Base-by-base conservation (phyloP, 2,329 filamentous ascomycete species). In the Beauveria brongniartii region DNA sequence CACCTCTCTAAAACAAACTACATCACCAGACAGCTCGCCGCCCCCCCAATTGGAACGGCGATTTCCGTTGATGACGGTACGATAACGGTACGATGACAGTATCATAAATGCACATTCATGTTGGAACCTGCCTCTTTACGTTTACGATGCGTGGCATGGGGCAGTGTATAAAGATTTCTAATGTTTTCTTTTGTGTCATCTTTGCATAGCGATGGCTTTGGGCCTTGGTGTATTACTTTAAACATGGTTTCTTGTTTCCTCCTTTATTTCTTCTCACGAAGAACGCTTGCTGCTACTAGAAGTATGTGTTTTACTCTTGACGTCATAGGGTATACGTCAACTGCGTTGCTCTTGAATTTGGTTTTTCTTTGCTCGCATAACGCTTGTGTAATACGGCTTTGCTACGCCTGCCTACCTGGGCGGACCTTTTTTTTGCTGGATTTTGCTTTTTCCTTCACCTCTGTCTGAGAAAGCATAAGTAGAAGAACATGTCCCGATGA, bases 41-140 rank as follows among this genome's bases (percentile, higher is more conserved):
- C 76, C 80, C 5, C 78, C 77, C 52, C 75, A 75, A 57, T 71
- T 85, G 44, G 75, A 74, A 59, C 78, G 72, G 65, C 78, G 83
- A 61, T 79, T 87, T 76, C 83, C 85, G 69, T 79, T 87, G 77
- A 87, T 87, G 84, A 86, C 82, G 47, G 84, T 87, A 63, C 80
- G 75, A 67, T 85, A 72, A 77, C 55, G 43, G 43, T 24, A 62
- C 37, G 34, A 37, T 37, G 41, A 18, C 41, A 43, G 48, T 53
- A 34, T 37, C 34, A 37, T 59, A 41, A 48, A 55, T 52, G 41
- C n/a, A 61, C 37, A 41, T 50, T 59, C 57, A 60, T 60, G 48
- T 60, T 62, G 59, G 55, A 64, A 64, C 63, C 65, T 48, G 48
- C 59, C 52, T 55, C 55, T 50, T 30, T 59, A 47, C 57, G 57